These are phyloP conservation scores for Hypomontagnella submonticulosa DNA, from an alignment of 495 filamentous ascomycete genomes.

Conservation along the genomic window DNA sequence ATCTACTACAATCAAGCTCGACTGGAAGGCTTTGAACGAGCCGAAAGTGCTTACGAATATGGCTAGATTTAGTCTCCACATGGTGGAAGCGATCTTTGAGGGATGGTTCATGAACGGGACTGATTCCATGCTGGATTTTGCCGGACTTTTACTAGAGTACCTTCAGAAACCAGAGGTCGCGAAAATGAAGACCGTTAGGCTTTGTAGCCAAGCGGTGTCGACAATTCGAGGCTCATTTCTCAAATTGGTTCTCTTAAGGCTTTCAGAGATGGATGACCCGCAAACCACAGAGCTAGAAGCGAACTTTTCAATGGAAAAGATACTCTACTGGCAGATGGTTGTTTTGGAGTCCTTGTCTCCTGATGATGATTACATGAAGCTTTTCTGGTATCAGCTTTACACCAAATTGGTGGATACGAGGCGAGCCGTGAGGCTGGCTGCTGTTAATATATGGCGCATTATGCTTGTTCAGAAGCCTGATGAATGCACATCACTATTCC, in stretches of 20 bases:
- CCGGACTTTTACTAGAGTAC: slow-evolving; percentile 86
- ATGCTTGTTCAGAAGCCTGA: slow-evolving; percentile 91
- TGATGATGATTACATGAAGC: slow-evolving; percentile 78
- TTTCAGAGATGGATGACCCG: slow-evolving; percentile 82
- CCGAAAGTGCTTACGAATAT: slow-evolving; percentile 87
- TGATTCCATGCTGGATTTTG: slow-evolving; percentile 82
- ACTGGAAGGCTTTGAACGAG: slow-evolving; percentile 79
- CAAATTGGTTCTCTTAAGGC: slow-evolving; percentile 76
- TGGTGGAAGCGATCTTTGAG: slow-evolving; percentile 91
- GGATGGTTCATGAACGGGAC: slow-evolving; percentile 94
- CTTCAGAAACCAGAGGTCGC: slow-evolving; percentile 87
- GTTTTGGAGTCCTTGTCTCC: slow-evolving; percentile 79
- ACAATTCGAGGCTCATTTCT: slow-evolving; percentile 81
- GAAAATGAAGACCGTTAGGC: slow-evolving; percentile 81
- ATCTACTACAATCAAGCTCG: slow-evolving; percentile 72
- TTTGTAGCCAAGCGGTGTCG: slow-evolving; percentile 82
- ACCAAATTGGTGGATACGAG: slow-evolving; percentile 76
- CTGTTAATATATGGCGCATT: slow-evolving; percentile 87
- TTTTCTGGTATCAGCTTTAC: slow-evolving; percentile 92
- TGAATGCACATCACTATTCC: slow-evolving; percentile 78
- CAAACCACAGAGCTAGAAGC: slow-evolving; percentile 67
- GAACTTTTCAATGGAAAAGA: slow-evolving; percentile 76
- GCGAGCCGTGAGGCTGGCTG: slow-evolving; percentile 73
- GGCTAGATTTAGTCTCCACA: slow-evolving; percentile 77
- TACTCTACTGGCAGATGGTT: slow-evolving; percentile 95